phyloP scores from a whole-genome alignment of 2,329 filamentous ascomycete genomes.

The Neurospora crassa region DNA sequence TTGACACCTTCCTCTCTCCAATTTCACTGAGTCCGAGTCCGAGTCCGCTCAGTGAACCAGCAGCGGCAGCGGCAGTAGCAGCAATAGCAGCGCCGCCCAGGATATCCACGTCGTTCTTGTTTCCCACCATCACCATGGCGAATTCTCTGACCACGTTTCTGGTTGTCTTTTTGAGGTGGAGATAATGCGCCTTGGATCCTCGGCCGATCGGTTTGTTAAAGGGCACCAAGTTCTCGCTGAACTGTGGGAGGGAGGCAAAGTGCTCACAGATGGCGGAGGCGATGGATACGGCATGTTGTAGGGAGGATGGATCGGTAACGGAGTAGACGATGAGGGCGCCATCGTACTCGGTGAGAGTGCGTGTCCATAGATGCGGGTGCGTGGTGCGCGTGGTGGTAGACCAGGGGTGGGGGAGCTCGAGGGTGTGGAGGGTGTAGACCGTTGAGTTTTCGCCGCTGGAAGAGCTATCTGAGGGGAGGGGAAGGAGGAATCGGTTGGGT shows the following conservation, averaged over 20 bases:
- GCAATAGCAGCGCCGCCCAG: not conserved
- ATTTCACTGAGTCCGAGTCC: not conserved
- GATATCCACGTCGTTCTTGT: constrained; percentile 24
- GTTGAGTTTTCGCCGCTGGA: not conserved
- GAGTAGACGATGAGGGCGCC: constrained; percentile 29
- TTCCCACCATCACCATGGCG: constrained; percentile 26
- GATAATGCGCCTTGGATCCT: not conserved
- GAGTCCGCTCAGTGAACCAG: not conserved
- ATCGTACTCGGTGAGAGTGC: constrained; percentile 27
- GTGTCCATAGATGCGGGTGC: constrained; percentile 23
- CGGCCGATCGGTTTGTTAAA: not conserved
- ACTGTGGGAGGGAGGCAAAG: constrained; percentile 1
- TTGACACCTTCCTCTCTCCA: not conserved
- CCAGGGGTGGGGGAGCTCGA: not conserved
- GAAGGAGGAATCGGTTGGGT: not conserved
- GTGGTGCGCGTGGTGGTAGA: constrained; percentile 13
- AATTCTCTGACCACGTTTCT: constrained; percentile 17
- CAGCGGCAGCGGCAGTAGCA: not conserved
- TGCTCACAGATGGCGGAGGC: constrained; percentile 18
- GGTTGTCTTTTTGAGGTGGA: not conserved
- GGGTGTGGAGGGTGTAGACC: not conserved
- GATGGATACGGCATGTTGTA: constrained; percentile 18
- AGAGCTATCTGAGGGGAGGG: not conserved
- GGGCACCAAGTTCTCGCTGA: not conserved
- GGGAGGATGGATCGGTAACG: constrained; percentile 20